Evolutionary conservation across 352 stramenopile genomes (phyloP), one percentile per base, ranked within the genome.

Genomic region (Poterioochromonas sp.): DNA sequence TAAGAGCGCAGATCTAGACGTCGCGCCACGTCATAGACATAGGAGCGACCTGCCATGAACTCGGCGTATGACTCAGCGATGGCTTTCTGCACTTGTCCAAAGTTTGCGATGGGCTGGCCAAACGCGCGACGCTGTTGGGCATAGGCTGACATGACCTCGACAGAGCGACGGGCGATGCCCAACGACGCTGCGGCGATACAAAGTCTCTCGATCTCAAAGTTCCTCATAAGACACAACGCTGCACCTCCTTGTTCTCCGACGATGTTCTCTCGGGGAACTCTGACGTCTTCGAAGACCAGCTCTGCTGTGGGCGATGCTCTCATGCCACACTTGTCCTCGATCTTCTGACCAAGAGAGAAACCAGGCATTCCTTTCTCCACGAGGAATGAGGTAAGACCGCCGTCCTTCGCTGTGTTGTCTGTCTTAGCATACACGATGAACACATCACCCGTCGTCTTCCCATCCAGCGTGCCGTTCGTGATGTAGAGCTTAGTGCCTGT

Each of bases 401-500:
- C 39, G 11, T 80, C 51, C 51, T 81, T 69, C n/a, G 1, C 5
- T 29, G 84, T 80, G 0, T 81, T 73, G 35, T 92, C 93, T 78
- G 94, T 98, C 68, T 92, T 88, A 22, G 95, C 95, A 84, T 99
- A 99, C 1, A 99, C 93, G 15, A 99, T 85, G 79, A 98, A 99
- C 35, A 92, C 85, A 83, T 99, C 96, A 47, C 96, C 96, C 34
- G 83, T 83, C 44, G 85, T 82, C 29, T 82, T 79, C 18, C 86
- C 88, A 58, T 96, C 94, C 26, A 98, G 77, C n/a, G 93, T 95
- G 32, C 95, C 96, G 83, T 99, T 99, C 5, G 95, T 99, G 85
- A 99, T 99, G 95, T 95, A 99, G 94, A 99, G 98, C 85, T 96
- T 96, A 18, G 84, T 84, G 15, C 91, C 91, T 81, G 92, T 95